A percentile compares a stretch with the other conserved stretches of the same genome.
Evolutionary conservation across 495 filamentous ascomycete species (phyloP).

Genomic region (Penicillium desertorum): DNA sequence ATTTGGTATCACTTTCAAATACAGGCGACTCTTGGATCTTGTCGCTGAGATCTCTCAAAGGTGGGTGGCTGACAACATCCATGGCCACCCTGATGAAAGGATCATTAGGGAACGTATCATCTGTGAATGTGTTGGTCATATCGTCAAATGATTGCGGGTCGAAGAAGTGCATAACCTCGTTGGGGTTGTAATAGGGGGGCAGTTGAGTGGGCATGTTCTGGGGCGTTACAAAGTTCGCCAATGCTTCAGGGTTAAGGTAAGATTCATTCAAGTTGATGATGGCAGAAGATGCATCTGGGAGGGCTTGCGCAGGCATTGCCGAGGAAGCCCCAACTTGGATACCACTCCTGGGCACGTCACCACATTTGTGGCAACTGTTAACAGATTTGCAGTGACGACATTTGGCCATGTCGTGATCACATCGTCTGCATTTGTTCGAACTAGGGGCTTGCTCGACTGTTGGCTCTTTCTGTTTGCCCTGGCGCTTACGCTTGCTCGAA

Average conservation of each 20-base stretch:
- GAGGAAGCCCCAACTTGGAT: not conserved
- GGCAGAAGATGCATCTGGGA: not conserved
- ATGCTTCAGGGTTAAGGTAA: not conserved
- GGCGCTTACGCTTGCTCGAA: conserved; percentile 2
- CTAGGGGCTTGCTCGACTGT: not conserved
- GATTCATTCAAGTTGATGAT: not conserved
- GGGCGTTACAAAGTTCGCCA: not conserved
- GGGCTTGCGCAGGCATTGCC: not conserved
- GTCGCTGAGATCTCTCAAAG: not conserved
- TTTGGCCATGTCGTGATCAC: not conserved
- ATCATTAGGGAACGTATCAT: too few relatives aligned
- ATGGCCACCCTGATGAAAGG: not conserved
- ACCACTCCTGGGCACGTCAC: not conserved
- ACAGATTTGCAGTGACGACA: not conserved
- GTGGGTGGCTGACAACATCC: not conserved
- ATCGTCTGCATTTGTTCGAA: not conserved
- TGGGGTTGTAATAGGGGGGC: not conserved
- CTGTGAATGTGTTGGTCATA: not conserved
- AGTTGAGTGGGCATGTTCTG: not conserved
- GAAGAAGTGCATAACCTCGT: not conserved
- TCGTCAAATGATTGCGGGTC: not conserved
- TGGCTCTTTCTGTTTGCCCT: not conserved
- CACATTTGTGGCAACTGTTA: conserved; percentile 1
- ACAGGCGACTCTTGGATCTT: not conserved
- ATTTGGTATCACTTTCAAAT: not conserved